Percentiles rank a stretch among this genome's conserved stretches.
Evolutionary conservation across 2,329 filamentous ascomycete genomes (phyloP).

Genomic region (Chaetomium globosum): DNA sequence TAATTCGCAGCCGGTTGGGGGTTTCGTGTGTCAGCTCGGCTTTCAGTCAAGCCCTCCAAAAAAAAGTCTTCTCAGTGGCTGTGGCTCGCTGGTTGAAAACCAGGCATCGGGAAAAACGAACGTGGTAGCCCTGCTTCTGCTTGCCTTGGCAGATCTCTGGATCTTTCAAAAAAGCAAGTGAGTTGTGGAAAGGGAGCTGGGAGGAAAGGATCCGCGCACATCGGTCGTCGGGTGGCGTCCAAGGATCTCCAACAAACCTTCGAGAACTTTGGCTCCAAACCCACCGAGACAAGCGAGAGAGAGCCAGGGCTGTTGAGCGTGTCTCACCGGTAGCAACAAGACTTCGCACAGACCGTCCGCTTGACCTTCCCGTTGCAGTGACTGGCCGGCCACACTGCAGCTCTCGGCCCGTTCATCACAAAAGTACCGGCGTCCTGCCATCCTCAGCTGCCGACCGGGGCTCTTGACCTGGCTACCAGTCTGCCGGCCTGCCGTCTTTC

Average conservation of each 20-base stretch:
- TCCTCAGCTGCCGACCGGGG: background rate
- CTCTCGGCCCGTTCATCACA: slow-evolving; percentile 2
- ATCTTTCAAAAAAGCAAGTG: background rate
- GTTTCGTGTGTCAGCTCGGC: background rate
- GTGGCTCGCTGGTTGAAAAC: background rate
- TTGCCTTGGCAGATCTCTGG: background rate
- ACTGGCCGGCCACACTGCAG: background rate
- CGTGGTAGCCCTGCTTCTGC: background rate
- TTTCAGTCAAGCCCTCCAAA: background rate
- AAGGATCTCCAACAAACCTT: slow-evolving; percentile 2
- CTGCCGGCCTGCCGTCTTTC: background rate
- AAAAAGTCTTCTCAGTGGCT: background rate
- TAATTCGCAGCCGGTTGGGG: background rate
- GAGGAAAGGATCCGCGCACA: background rate
- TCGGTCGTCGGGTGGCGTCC: background rate
- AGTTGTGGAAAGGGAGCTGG: background rate
- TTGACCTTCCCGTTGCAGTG: background rate
- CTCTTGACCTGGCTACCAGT: no score
- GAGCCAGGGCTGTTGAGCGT: background rate
- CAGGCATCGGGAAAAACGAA: background rate
- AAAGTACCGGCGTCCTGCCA: slow-evolving; percentile 3
- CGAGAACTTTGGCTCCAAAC: slow-evolving; percentile 5
- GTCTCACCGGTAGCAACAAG: background rate
- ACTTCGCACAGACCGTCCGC: background rate
- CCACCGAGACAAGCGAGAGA: background rate